Evolutionary conservation across 139 green algal genomes (phyloP).

Genomic region (Chlamydomonas urium): DNA sequence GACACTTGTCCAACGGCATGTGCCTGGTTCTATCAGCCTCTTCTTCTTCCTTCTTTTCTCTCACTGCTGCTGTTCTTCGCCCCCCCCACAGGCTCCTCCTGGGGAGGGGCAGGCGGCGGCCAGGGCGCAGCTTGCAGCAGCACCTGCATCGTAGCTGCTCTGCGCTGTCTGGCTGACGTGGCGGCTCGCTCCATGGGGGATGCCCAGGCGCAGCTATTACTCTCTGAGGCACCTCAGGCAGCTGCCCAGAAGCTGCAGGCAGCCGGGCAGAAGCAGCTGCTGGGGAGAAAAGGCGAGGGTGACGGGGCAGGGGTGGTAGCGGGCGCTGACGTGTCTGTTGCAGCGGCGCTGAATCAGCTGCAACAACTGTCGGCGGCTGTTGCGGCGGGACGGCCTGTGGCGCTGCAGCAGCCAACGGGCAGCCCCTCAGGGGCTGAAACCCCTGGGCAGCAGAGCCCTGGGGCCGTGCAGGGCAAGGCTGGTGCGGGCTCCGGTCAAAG

Average conservation of each 20-base stretch:
- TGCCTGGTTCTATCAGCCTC: too few species aligned
- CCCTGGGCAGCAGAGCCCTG: not conserved
- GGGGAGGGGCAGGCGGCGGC: too few species aligned
- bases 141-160: constrained; percentile 8
- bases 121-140: too few species aligned
- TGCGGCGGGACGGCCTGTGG: not conserved
- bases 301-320: not conserved
- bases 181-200: not conserved
- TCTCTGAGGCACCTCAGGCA: not conserved
- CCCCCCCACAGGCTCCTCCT: too few species aligned
- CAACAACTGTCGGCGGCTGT: not conserved
- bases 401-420: not conserved
- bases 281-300: not conserved
- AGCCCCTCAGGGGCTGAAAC: not conserved
- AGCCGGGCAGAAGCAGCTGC: not conserved
- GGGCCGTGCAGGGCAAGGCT: too few species aligned
- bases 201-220: not conserved
- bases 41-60: too few species aligned
- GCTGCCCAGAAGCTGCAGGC: not conserved
- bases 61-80: too few species aligned
- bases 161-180: not conserved
- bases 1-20: too few species aligned
- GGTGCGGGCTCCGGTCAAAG: too few species aligned
- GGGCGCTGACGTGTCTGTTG: not conserved
- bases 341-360: constrained; percentile 13